Base-by-base conservation (phyloP, 257 asterid genomes). In the Solanum appendiculatum region DNA sequence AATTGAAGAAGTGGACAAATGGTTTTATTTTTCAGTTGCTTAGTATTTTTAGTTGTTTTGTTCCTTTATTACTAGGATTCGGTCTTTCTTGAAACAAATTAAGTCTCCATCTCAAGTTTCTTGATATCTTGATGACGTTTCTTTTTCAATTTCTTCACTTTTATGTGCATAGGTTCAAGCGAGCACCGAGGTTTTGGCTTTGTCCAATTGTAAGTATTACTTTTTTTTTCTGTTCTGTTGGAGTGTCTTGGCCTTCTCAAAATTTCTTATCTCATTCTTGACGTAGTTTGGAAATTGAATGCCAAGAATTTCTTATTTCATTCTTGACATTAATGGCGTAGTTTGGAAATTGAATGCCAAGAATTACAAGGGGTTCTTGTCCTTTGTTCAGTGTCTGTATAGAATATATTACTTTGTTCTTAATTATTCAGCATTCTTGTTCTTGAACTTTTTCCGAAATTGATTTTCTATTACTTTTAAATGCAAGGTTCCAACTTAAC, bases 121-220 rank as follows among this genome's bases (percentile, higher is more conserved):
- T n/a, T n/a, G 18, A 48, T 56, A 48, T 12, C 42, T 15, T 31
- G n/a, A 15, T 66, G 3, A 69, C 20, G n/a, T 69, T 16, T 69
- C n/a, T 69, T 69, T 1, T 21, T 11, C 81, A 36, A 33, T 69
- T 33, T 9, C 33, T 63, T 10, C 66, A 11, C 56, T 69, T 14
- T 37, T 34, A 9, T 66, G 60, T 68, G 77, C 75, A 40, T 77
- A 97, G 99, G 99, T 46, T 90, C 99, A 16, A 90, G 87, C 29
- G 99, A 94, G 87, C 99, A 97, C 92, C 92, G 97, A 18, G 99
- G 99, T 72, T 94, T 93, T 90, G 99, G 99, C 87, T 96, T 93
- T 91, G 99, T 97, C 84, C 99, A 97, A 80, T 97, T 95, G 99
- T 96, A 93, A 92, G 98, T 90, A 46, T 18, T 46, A 46, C 54